These are phyloP conservation scores for Stromatinia cepivora DNA, from an alignment of 2,329 filamentous ascomycete species.

Conservation along the genomic window DNA sequence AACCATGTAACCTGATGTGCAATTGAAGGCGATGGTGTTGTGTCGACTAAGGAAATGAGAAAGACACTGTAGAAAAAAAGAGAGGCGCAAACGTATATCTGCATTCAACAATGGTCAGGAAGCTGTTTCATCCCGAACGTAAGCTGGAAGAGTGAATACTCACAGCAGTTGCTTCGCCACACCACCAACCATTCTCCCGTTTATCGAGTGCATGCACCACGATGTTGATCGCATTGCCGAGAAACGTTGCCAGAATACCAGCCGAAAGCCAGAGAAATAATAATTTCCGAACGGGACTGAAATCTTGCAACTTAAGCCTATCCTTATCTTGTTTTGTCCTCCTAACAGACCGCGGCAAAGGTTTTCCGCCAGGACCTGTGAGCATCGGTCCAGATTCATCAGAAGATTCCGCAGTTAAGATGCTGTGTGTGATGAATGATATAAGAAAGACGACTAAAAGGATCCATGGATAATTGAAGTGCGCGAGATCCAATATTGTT, in stretches of 20 bases:
- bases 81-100: conserved; percentile 84
- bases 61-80: conserved; percentile 87
- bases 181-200: conserved; percentile 74
- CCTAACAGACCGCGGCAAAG: conserved; percentile 58
- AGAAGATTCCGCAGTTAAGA: conserved; percentile 50
- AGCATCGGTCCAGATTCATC: conserved; percentile 43
- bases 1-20: conserved; percentile 81
- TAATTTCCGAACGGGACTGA: conserved; percentile 66
- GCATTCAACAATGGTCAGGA: conserved; percentile 28
- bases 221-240: conserved; percentile 72
- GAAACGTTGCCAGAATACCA: conserved; percentile 70
- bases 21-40: conserved; percentile 74
- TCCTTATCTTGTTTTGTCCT: conserved; percentile 48
- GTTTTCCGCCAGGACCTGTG: conserved; percentile 85
- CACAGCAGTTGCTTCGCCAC: conserved; percentile 75
- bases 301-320: conserved; percentile 48
- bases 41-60: conserved; percentile 83
- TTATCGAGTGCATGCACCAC: conserved; percentile 71
- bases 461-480: conserved; percentile 59
- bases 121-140: background rate
- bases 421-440: conserved; percentile 61
- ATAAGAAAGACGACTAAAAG: conserved; percentile 64
- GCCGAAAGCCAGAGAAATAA: conserved; percentile 75
- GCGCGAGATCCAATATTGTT: conserved; percentile 37
- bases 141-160: conserved; percentile 41